Evolutionary conservation across 1,284 basidiomycete species (phyloP).

Genomic region (Inonotus hispidus): DNA sequence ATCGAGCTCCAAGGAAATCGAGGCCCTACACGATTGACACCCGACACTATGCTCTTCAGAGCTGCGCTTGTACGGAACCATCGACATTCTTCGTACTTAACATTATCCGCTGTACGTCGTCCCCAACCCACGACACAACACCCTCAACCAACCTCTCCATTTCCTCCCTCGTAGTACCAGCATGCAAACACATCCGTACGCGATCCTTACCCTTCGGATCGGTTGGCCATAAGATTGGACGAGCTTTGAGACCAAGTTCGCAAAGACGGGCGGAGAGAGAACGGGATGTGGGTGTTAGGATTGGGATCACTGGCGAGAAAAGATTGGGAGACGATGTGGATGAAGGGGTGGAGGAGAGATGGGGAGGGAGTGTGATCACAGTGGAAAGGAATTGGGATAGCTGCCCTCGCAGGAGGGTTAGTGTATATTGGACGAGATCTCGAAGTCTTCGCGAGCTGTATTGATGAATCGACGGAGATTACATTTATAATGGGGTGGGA

Average conservation of each 20-base stretch:
- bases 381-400: constrained; percentile 36
- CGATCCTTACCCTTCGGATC: constrained; percentile 80
- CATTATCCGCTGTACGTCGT: background rate
- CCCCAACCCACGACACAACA: constrained; percentile 44
- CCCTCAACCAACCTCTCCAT: constrained; percentile 51
- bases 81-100: background rate
- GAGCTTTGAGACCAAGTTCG: constrained; percentile 57
- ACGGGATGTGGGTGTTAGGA: constrained; percentile 73
- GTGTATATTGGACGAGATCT: constrained; percentile 35
- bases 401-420: constrained; percentile 29
- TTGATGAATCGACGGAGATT: background rate
- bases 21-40: constrained; percentile 53
- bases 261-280: constrained; percentile 65
- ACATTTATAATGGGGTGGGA: no score
- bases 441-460: constrained; percentile 42
- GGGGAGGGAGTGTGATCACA: constrained; percentile 39
- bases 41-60: constrained; percentile 1
- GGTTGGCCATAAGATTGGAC: constrained; percentile 80
- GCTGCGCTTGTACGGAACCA: constrained; percentile 10
- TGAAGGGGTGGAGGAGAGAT: constrained; percentile 25
- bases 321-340: constrained; percentile 1
- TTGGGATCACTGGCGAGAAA: constrained; percentile 71
- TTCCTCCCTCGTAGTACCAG: constrained; percentile 62
- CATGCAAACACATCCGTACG: constrained; percentile 81
- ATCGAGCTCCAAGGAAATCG: constrained; percentile 53